Conservation (phyloP, 1,284 basidiomycete species). For the Spongispora temasekensis region DNA sequence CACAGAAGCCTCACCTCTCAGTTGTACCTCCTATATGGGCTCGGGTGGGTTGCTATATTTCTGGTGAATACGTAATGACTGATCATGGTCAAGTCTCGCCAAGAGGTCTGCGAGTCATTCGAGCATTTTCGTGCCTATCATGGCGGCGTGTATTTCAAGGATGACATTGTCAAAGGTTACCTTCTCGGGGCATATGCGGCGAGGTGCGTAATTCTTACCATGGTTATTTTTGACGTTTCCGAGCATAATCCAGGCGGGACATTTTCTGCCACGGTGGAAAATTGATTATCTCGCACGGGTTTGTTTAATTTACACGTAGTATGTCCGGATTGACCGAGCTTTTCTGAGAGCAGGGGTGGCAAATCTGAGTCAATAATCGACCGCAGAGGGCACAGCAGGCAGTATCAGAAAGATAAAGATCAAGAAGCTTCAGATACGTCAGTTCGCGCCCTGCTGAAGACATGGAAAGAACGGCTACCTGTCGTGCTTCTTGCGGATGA, state of each 20-base stretch:
- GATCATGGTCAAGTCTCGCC: constrained; percentile 58
- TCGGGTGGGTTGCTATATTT: constrained; percentile 37
- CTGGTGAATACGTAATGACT: background rate
- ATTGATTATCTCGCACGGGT: constrained; percentile 82
- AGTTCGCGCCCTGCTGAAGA: constrained; percentile 64
- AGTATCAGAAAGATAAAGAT: constrained; percentile 50
- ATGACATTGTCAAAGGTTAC: constrained; percentile 69
- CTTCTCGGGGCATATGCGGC: constrained; percentile 69
- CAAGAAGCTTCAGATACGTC: constrained; percentile 68
- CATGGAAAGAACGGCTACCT: constrained; percentile 50
- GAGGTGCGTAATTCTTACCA: constrained; percentile 42
- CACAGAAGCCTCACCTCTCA: constrained; percentile 38
- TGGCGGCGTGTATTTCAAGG: constrained; percentile 68
- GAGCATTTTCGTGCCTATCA: constrained; percentile 77
- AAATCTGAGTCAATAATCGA: constrained; percentile 56
- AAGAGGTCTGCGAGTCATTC: constrained; percentile 77
- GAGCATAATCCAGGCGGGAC: constrained; percentile 55
- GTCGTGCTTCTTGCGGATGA: constrained; percentile 71
- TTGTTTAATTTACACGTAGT: constrained; percentile 19
- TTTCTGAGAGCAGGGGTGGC: constrained; percentile 55
- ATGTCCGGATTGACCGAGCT: constrained; percentile 3
- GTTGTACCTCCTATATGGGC: constrained; percentile 54
- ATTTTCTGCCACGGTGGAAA: constrained; percentile 60
- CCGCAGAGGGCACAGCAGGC: constrained; percentile 40
- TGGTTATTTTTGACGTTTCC: constrained; percentile 2